Evolutionary conservation across 148 eudicot species (phyloP).

Genomic region (Camellia sinensis): DNA sequence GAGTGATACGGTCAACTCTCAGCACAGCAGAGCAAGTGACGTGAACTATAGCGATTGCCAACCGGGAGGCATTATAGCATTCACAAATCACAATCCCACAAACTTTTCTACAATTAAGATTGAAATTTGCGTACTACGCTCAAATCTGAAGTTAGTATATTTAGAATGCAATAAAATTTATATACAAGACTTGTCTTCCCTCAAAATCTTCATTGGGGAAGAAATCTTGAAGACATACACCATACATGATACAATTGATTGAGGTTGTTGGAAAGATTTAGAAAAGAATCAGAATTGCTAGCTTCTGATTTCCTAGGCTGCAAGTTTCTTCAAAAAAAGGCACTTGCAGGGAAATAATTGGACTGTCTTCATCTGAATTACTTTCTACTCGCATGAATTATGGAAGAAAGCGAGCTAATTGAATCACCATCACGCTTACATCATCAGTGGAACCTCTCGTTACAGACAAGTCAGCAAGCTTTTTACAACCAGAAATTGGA

Average conservation of each 20-base stretch:
- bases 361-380: background rate
- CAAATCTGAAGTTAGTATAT: too few relatives aligned
- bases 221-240: background rate
- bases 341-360: background rate
- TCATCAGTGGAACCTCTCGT: slow-evolving; percentile 60
- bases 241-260: background rate
- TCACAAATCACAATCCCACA: too few relatives aligned
- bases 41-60: background rate
- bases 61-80: too few relatives aligned
- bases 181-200: background rate
- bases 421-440: slow-evolving; percentile 50
- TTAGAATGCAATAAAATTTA: background rate
- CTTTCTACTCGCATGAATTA: slow-evolving; percentile 3
- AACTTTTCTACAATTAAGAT: background rate
- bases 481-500: slow-evolving; percentile 46
- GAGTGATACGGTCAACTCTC: background rate
- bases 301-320: background rate
- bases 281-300: background rate
- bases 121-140: background rate
- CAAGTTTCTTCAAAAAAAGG: background rate
- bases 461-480: slow-evolving; percentile 47
- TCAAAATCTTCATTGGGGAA: background rate
- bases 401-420: slow-evolving; percentile 28
- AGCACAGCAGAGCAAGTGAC: background rate
- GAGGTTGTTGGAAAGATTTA: background rate